Conservation (phyloP, 2,329 filamentous ascomycete genomes). For the Diplodia sapinea region DNA sequence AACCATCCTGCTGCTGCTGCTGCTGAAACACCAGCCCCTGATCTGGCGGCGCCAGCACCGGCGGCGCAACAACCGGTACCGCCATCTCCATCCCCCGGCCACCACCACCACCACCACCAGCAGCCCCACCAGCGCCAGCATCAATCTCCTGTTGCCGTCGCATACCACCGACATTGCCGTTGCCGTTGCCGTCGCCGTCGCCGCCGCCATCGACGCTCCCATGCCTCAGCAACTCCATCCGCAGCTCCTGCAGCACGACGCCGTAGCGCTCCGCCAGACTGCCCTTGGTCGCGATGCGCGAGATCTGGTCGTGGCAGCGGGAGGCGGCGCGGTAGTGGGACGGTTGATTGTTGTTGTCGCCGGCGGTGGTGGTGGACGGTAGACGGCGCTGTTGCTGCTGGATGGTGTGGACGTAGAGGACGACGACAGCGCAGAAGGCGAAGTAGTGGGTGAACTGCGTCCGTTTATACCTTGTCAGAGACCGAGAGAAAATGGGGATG, state of each 20-base stretch:
- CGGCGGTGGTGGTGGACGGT: constrained; percentile 44
- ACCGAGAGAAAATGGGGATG: too few relatives aligned
- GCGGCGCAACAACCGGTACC: too few relatives aligned
- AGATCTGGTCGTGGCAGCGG: constrained; percentile 50
- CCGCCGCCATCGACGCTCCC: constrained; percentile 30
- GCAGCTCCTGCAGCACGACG: constrained; percentile 60
- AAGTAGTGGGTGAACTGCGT: constrained; percentile 59
- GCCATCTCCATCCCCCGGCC: too few relatives aligned
- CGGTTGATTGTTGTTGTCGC: too few relatives aligned
- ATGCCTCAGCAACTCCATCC: constrained; percentile 49
- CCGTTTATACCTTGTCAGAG: too few relatives aligned
- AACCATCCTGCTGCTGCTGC: background rate
- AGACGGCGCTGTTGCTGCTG: constrained; percentile 49
- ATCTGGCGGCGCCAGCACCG: background rate
- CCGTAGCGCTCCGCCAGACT: constrained; percentile 54
- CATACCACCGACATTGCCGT: background rate
- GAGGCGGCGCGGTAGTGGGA: constrained; percentile 53
- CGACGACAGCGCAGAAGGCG: constrained; percentile 60
- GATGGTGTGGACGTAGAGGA: constrained; percentile 62
- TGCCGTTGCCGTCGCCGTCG: background rate
- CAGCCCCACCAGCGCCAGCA: too few relatives aligned
- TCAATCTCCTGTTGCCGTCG: too few relatives aligned
- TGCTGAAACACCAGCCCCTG: background rate
- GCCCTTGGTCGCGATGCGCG: constrained; percentile 42
- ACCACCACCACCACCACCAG: too few relatives aligned